A percentile compares a stretch with the other conserved stretches of the same genome.
Evolutionary conservation across 2,329 filamentous ascomycete genomes (phyloP).

Genomic region (Plectosphaerella cucumerina): DNA sequence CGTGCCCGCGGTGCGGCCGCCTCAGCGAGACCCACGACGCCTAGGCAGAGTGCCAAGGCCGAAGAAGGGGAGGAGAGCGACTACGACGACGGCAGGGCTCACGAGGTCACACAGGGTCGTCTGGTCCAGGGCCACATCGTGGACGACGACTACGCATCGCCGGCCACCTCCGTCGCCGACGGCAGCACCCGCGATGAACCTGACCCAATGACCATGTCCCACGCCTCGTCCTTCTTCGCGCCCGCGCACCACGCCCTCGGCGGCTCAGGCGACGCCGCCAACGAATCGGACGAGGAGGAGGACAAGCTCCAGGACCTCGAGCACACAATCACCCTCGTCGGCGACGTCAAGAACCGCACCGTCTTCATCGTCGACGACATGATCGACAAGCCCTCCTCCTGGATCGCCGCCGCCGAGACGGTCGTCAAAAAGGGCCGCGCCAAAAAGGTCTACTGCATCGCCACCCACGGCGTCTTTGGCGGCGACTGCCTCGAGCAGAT

Average conservation of each 20-base stretch:
- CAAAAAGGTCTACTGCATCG: conserved; percentile 95
- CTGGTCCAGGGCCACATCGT: conserved; percentile 94
- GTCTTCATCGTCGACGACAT: conserved; percentile 98
- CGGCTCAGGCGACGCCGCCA: conserved; percentile 78
- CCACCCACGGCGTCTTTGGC: conserved; percentile 92
- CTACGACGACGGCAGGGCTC: conserved; percentile 76
- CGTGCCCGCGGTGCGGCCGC: conserved; percentile 11
- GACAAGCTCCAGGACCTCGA: conserved; percentile 82
- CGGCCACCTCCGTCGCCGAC: conserved; percentile 64
- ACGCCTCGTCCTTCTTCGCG: conserved; percentile 76
- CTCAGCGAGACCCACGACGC: conserved; percentile 7
- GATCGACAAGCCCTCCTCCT: conserved; percentile 95
- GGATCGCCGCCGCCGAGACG: conserved; percentile 96
- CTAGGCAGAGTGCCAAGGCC: conserved; percentile 4
- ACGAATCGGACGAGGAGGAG: conserved; percentile 87
- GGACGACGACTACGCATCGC: conserved; percentile 85
- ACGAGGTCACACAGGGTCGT: conserved; percentile 87
- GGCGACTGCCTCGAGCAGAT: conserved; percentile 85
- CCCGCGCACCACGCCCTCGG: conserved; percentile 69
- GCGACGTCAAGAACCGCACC: conserved; percentile 80
- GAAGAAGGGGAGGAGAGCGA: conserved; percentile 38
- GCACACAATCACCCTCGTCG: conserved; percentile 96
- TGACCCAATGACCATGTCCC: conserved; percentile 76
- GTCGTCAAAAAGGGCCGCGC: conserved; percentile 90
- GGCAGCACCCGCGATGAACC: conserved; percentile 59